phyloP scores from a whole-genome alignment of 805 yeast species.

The Candida patagonica region DNA sequence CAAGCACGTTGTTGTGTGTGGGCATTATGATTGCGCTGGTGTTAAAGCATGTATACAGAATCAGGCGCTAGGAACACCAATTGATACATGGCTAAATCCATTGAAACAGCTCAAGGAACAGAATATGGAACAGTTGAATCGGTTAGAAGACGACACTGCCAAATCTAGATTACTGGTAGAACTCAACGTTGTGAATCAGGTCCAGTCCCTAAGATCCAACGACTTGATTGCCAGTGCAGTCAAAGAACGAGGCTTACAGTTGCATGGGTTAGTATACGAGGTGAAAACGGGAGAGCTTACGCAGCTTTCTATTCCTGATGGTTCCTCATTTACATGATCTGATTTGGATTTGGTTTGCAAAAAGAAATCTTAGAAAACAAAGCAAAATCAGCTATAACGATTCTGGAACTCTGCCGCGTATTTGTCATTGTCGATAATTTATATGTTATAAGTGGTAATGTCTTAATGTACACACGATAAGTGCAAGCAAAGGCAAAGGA shows the following conservation, averaged over 20 bases:
- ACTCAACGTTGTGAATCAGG: constrained; percentile 66
- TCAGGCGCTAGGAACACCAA: constrained; percentile 53
- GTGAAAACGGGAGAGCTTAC: constrained; percentile 65
- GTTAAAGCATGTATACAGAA: constrained; percentile 67
- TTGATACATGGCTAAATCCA: constrained; percentile 66
- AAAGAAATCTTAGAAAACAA: too few species aligned
- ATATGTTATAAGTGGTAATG: too few species aligned
- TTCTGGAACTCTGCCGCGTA: too few species aligned
- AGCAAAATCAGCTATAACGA: too few species aligned
- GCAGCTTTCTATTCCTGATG: constrained; percentile 34
- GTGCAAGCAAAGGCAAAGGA: too few species aligned
- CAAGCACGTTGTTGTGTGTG: constrained; percentile 74
- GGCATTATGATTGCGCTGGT: constrained; percentile 95
- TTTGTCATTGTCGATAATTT: too few species aligned
- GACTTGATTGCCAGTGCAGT: constrained; percentile 62
- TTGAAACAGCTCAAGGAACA: constrained; percentile 58
- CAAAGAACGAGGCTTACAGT: constrained; percentile 52
- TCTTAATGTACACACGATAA: too few species aligned
- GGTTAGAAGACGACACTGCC: constrained; percentile 42
- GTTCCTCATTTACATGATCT: too few species aligned
- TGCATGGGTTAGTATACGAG: constrained; percentile 79
- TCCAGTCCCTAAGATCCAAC: constrained; percentile 50
- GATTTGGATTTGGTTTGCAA: too few species aligned
- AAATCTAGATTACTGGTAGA: constrained; percentile 55
- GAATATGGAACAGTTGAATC: constrained; percentile 41